Conservation (phyloP, 2,329 filamentous ascomycete species). For the Talaromyces verruculosus region DNA sequence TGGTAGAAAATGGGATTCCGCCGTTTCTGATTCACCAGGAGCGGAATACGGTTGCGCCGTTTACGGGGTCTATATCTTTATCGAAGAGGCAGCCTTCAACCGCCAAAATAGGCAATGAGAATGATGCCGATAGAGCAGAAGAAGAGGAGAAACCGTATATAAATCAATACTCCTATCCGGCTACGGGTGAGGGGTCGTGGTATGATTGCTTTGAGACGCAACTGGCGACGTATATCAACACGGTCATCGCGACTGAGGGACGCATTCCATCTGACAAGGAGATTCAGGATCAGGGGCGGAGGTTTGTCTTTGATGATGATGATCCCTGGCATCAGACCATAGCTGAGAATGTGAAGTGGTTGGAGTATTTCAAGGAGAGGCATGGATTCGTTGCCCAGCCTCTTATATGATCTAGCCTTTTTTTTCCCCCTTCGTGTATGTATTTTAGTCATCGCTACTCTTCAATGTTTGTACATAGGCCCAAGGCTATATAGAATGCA, state of each 20-base stretch:
- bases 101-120: background rate
- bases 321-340: constrained; percentile 21
- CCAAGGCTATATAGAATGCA: too few species aligned
- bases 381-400: background rate
- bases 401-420: background rate
- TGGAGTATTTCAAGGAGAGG: constrained; percentile 19
- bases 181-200: constrained; percentile 2
- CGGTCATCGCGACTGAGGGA: constrained; percentile 1
- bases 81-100: background rate
- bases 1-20: constrained; percentile 42
- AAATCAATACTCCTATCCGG: constrained; percentile 16
- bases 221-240: constrained; percentile 13
- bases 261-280: constrained; percentile 14
- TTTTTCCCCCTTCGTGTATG: background rate
- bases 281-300: constrained; percentile 14
- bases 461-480: too few species aligned
- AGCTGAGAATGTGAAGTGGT: constrained; percentile 17
- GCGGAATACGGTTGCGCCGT: constrained; percentile 31
- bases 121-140: background rate
- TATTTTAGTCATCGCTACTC: background rate
- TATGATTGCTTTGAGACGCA: constrained; percentile 16
- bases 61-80: constrained; percentile 17
- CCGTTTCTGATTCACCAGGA: constrained; percentile 41
- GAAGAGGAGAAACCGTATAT: constrained; percentile 9
- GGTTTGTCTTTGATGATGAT: constrained; percentile 16